phyloP scores from a whole-genome alignment of 306 rosid species.

The Malus domestica region ASM211411v1 NC_041798.1:36723001-36723500 shows the following conservation, averaged over 20 bases:
- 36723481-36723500: conserved; percentile 72
- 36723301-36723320: conserved; percentile 69
- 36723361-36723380: conserved; percentile 62
- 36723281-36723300: conserved; percentile 72
- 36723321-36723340: conserved; percentile 58
- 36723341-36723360: conserved; percentile 55
- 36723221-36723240: conserved; percentile 66
- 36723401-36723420: conserved; percentile 13
- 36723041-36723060: neutral
- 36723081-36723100: conserved; percentile 55
- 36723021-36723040: conserved; percentile 32
- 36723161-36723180: conserved; percentile 57
- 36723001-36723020: conserved; percentile 63
- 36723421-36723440: conserved; percentile 52
- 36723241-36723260: conserved; percentile 70
- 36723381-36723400: conserved; percentile 90
- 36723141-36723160: conserved; percentile 49
- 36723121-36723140: conserved; percentile 44
- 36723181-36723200: conserved; percentile 91
- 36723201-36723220: conserved; percentile 84
- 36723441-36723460: conserved; percentile 89
- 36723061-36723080: conserved; percentile 30
- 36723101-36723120: conserved; percentile 33
- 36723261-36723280: conserved; percentile 63
- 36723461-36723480: conserved; percentile 58